Base-by-base conservation (phyloP, 805 yeast species). In the Metschnikowia sp. region DNA sequence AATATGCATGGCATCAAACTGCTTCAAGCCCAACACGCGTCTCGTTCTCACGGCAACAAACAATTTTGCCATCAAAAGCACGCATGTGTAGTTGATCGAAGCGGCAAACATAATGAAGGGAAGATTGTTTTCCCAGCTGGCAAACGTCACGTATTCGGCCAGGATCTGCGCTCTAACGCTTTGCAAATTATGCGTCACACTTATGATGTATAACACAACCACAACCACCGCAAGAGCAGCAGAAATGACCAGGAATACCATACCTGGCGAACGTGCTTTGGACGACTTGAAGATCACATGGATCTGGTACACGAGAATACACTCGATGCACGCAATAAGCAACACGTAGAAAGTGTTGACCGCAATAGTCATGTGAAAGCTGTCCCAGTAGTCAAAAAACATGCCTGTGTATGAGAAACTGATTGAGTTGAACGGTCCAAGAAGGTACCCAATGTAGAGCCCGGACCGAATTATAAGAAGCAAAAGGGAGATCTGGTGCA, bases 1-100 rank as follows among this genome's bases (percentile, higher is more conserved):
- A 32, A 90, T 81, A 62, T 89, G 96, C 62, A 87, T 80, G 26
- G 87, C 82, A 52, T 85, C 91, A 59, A 91, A 88, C 61, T 88
- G 96, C 59, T 76, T 81, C 49, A 89, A 70, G 0, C 99, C 99
- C 42, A 91, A 63, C 51, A 70, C 78, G 45, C 89, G 75, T 64
- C 99, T 78, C 5, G 88, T 77, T 48, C 82, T 75, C 26, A 88
- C 77, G 0, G 96, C 96, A 39, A 78, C 45, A 26, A 74, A 61
- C 42, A 94, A 73, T 63, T 92, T 94, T n/a, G 69, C 57, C 6
- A 82, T 63, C 33, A 92, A 71, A 31, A 88, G 66, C 1, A 79
- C 51, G 32, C 88, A 79, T 70, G 82, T 81, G 31, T 84, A 61
- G 51, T 80, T 76, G 28, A 90, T 76, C 0, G 96, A 83, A 0